Base-by-base conservation (phyloP, 2,329 filamentous ascomycete species). In the Colletotrichum tamarilloi region DNA sequence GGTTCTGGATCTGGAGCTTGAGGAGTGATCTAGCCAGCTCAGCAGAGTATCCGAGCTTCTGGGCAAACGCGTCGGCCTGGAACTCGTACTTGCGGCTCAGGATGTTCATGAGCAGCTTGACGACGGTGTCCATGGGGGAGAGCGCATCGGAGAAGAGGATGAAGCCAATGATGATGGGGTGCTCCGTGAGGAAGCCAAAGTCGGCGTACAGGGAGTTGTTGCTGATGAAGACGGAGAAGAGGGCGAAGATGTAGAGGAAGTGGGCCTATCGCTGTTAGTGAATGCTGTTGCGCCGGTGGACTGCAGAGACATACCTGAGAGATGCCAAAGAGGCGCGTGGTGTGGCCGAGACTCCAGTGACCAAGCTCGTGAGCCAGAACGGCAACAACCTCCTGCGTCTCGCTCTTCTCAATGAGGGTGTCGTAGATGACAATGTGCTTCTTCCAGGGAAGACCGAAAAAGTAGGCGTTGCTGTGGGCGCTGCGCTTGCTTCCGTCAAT, bases 361-460 rank as follows among this genome's bases (percentile, higher is more conserved):
- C 97, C 97, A 60, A 99, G 90, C 84, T 99, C 97, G 82, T 99
- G 97, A 46, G 95, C 95, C 67, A 99, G 87, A 66, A 99, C 95
- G 76, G 97, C 96, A 72, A 98, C 94, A 53, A 99, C 95, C 84
- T 99, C 97, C 80, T 97, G 90, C 4, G 94, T 92, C 75, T 95
- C 91, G 82, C 93, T 97, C 90, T 98, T 98, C 84, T 98, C 96
- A 75, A 99, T 95, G 75, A 99, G 86, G 5, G 97, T 99, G 82
- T 99, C 97, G 82, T 98, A 99, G 81, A 99, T 97, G 80, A 99
- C 97, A 86, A 99, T 99, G 87, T 98, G 97, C 90, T 98, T 98
- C 90, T 98, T 98, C 95, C 96, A 99, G 55, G 97, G 97, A 68
- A 99, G 90, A 74, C 97, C 97, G 79, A 97, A 98, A 86, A 99